Base-by-base conservation (phyloP, 2,329 filamentous ascomycete species). In the Penicillium occitanis region DNA sequence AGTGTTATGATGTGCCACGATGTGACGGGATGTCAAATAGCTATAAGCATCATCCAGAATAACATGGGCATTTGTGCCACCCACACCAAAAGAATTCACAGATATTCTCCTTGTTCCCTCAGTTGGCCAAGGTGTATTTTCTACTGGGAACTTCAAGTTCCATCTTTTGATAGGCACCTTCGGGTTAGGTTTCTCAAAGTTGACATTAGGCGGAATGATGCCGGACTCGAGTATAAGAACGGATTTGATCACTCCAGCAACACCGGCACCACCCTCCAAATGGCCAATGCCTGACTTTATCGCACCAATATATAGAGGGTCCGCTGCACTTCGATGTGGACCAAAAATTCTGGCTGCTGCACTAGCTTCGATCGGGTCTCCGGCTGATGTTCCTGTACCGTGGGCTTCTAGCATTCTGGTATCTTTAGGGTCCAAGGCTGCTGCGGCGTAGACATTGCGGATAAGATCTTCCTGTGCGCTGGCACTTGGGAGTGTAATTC, bases 211-310 rank as follows among this genome's bases (percentile, higher is more conserved):
- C 11, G 79, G 74, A n/a, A 83, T 77, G 13, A 81, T 75, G 0
- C 77, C 78, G 51, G 78, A 78, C 68, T 83, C 80, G 2, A 84
- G 68, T 70, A 80, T 77, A 67, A 83, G 66, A 0, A 77, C 74
- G 2, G 76, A 71, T 67, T 83, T 82, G 64, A 83, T 81, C 1
- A 81, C 64, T 0, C 72, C 74, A 4, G 77, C 74, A 35, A 82
- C 68, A n/a, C 79, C 79, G 65, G 73, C 76, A 1, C 75, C 78
- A 17, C 75, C 77, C 67, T 80, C 78, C 8, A 79, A 68, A 55
- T 71, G 70, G 5, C 70, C 70, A 33, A 71, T 63, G 25, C 67
- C 67, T 22, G 69, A 59, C 37, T 71, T 71, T 5, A 71, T 64
- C 7, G 72, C 70, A 13, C 72, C 72, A 46, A 74, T 62, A 40